Evolutionary conservation across 2,329 filamentous ascomycete genomes (phyloP), one percentile per base, ranked within the genome.

Genomic region (Boeremia exigua): DNA sequence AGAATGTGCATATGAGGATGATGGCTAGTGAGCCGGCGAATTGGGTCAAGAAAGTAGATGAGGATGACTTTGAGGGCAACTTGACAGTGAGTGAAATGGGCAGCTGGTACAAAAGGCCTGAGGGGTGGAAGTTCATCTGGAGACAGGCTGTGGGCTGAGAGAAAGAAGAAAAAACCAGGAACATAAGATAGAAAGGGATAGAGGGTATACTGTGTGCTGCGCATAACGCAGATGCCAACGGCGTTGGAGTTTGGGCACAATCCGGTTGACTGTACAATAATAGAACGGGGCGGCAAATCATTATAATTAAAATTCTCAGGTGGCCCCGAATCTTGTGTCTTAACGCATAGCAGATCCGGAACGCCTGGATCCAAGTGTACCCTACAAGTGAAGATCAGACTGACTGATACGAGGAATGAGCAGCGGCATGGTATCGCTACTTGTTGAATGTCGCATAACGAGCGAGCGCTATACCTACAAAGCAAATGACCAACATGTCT

Each of bases 301-400:
- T 66, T 65, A 69, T 62, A 67, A 66, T 67, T 67, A 68, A 65
- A 66, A 59, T 65, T 60, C 59, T 68, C 67, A 67, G 69, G 68
- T 70, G 62, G 68, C 63, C 66, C 68, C 63, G 56, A 58, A 55
- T 59, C 59, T 67, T 64, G 58, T 63, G 61, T 68, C 62, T 65
- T 66, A 60, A 63, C 46, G 54, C 60, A 62, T 48, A 46, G 45
- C 48, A 58, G 51, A 61, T 61, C 59, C 63, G 58, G 57, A 62
- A 71, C 68, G 67, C 67, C 69, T 15, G 63, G 54, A 57, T 50
- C 63, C 66, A 42, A 51, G 65, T 50, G 64, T 69, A 63, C 58
- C 62, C 60, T 45, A 62, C 51, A 44, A 54, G 50, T 54, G 52
- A 57, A 58, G 42, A 56, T 53, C 50, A 47, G 45, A 59, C 54